Percentiles rank a stretch among this genome's conserved stretches.
Conservation (phyloP, 352 stramenopile species). For the Phytophthora melonis region DNA sequence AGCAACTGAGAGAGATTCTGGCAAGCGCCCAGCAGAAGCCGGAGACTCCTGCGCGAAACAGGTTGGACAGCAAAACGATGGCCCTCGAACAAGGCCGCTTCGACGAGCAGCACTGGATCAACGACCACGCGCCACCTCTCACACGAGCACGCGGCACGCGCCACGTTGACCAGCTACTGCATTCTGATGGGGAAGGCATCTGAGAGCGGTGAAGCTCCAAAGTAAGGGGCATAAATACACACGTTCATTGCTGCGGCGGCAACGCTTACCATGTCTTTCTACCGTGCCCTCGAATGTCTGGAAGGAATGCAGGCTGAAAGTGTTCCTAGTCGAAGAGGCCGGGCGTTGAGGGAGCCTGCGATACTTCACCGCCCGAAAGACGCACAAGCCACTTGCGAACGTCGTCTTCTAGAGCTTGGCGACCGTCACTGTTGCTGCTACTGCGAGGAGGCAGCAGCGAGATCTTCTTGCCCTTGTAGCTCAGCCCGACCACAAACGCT, state of each 20-base stretch:
- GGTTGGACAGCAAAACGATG: constrained; percentile 10
- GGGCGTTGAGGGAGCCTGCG: constrained; percentile 46
- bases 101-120: constrained; percentile 44
- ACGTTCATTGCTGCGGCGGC: constrained; percentile 7
- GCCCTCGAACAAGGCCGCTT: constrained; percentile 40
- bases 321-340: constrained; percentile 49
- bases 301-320: background rate
- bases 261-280: constrained; percentile 12
- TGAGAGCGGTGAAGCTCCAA: background rate
- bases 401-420: constrained; percentile 40
- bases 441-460: constrained; percentile 43
- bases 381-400: constrained; percentile 70
- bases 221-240: constrained; percentile 32
- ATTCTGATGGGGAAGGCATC: background rate
- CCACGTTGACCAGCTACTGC: constrained; percentile 15
- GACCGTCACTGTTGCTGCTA: constrained; percentile 11
- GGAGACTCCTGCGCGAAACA: background rate
- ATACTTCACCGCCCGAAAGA: constrained; percentile 67
- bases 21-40: background rate
- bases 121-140: constrained; percentile 27
- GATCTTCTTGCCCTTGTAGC: constrained; percentile 75
- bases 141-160: constrained; percentile 33
- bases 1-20: constrained; percentile 32
- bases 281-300: constrained; percentile 2
- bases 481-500: constrained; percentile 72